These are phyloP conservation scores for Aquanectria penicillioides DNA, from an alignment of 2,329 filamentous ascomycete genomes.

Conservation along the genomic window DNA sequence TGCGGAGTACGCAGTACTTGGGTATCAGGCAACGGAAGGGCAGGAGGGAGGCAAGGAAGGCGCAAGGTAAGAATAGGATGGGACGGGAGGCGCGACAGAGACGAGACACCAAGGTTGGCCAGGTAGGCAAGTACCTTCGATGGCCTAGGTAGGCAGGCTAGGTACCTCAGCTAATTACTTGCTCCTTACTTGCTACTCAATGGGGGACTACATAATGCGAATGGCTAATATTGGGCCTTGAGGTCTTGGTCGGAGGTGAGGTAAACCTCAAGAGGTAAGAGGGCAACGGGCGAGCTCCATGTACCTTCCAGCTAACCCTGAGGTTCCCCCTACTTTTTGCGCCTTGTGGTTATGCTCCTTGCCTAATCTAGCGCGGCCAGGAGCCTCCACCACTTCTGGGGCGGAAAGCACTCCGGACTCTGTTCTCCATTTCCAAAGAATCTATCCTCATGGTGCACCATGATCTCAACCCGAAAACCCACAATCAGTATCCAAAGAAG, in stretches of 20 bases:
- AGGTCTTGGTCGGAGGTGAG: constrained; percentile 3
- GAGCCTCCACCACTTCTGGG: constrained; percentile 2
- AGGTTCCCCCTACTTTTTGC: constrained; percentile 4
- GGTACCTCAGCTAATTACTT: constrained; percentile 1
- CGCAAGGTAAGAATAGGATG: no score
- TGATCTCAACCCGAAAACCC: background rate
- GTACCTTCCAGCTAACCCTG: constrained; percentile 8
- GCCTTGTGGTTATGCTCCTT: constrained; percentile 10
- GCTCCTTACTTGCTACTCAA: constrained; percentile 9
- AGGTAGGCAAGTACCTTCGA: constrained; percentile 7
- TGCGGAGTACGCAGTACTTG: background rate
- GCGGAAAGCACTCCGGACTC: constrained; percentile 5
- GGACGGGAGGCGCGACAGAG: no score
- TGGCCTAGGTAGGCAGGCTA: background rate
- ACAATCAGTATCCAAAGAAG: background rate
- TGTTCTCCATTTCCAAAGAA: background rate
- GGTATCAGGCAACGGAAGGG: constrained; percentile 10
- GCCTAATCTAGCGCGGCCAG: constrained; percentile 9
- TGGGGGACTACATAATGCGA: constrained; percentile 11
- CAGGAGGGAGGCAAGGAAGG: background rate
- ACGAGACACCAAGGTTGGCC: constrained; percentile 10
- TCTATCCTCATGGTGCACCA: background rate
- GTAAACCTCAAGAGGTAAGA: constrained; percentile 23
- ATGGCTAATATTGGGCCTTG: constrained; percentile 18
- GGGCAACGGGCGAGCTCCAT: background rate